Conservation (phyloP, 2,329 filamentous ascomycete species). For the Sordariomycetes sp. region DNA sequence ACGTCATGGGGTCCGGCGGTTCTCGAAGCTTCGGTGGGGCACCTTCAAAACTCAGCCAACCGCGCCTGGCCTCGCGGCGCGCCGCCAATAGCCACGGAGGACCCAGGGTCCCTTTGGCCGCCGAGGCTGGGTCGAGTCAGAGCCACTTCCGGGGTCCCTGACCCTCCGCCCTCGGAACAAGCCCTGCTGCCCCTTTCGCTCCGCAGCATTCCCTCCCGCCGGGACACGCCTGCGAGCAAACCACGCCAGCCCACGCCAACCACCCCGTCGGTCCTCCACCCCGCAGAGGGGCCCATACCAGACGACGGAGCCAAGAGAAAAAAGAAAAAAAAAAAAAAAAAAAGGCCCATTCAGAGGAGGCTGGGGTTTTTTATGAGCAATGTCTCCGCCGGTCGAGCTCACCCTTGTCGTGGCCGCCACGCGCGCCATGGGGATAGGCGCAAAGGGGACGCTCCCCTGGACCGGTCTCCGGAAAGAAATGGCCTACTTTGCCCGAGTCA, state of each 20-base stretch:
- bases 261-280: neutral
- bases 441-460: conserved; percentile 72
- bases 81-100: no score
- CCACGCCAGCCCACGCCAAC: neutral
- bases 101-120: neutral
- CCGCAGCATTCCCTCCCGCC: neutral
- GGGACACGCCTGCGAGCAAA: neutral
- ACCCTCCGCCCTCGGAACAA: neutral
- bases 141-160: neutral
- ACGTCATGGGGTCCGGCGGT: neutral
- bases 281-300: neutral
- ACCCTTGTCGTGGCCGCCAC: conserved; percentile 94
- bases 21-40: conserved; percentile 6
- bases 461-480: conserved; percentile 80
- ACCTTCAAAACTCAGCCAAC: neutral
- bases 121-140: neutral
- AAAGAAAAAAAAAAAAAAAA: no score
- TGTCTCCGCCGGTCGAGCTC: conserved; percentile 37
- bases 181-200: neutral
- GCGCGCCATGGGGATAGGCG: conserved; percentile 80
- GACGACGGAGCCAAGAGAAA: neutral
- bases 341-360: no score
- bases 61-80: neutral
- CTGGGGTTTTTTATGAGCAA: conserved; percentile 6
- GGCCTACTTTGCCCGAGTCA: conserved; percentile 87